Evolutionary conservation across 768 basidiomycete species (phyloP).

Genomic region (Cantharellus anzutake): DNA sequence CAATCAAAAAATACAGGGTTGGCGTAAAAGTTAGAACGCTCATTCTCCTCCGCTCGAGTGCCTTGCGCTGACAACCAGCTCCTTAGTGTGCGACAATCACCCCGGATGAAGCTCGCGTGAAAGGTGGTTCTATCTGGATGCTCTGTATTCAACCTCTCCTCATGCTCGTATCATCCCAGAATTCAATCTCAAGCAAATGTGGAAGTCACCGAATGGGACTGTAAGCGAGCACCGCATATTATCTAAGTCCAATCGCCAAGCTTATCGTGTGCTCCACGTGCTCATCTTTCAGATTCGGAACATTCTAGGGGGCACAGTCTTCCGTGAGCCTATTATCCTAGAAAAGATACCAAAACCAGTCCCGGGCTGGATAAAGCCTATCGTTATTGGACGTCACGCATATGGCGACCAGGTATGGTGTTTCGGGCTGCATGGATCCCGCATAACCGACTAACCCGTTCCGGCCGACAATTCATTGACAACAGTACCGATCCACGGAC

Average conservation of each 20-base stretch:
- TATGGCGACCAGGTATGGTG: constrained; percentile 74
- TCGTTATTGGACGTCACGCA: constrained; percentile 90
- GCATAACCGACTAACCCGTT: too few species aligned
- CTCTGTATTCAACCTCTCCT: background rate
- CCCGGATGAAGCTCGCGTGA: constrained; percentile 86
- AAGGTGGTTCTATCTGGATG: constrained; percentile 16
- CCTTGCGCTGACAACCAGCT: background rate
- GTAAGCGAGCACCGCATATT: constrained; percentile 23
- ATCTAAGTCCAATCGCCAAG: background rate
- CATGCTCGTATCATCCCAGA: constrained; percentile 23
- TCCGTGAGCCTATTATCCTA: constrained; percentile 95
- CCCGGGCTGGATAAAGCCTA: constrained; percentile 94
- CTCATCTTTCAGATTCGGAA: constrained; percentile 56
- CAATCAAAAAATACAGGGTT: constrained; percentile 84
- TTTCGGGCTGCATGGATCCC: background rate
- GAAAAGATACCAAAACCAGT: constrained; percentile 78
- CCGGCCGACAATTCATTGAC: background rate
- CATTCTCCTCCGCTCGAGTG: background rate
- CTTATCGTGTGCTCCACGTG: background rate
- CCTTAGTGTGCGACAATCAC: constrained; percentile 84
- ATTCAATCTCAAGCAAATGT: constrained; percentile 98
- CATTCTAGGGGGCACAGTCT: constrained; percentile 94
- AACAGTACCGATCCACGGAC: constrained; percentile 85
- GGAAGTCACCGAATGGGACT: constrained; percentile 92
- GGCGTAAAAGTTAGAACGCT: constrained; percentile 52